Base-by-base conservation (phyloP, 441 rosid species). In the Capsella rubella region DNA sequence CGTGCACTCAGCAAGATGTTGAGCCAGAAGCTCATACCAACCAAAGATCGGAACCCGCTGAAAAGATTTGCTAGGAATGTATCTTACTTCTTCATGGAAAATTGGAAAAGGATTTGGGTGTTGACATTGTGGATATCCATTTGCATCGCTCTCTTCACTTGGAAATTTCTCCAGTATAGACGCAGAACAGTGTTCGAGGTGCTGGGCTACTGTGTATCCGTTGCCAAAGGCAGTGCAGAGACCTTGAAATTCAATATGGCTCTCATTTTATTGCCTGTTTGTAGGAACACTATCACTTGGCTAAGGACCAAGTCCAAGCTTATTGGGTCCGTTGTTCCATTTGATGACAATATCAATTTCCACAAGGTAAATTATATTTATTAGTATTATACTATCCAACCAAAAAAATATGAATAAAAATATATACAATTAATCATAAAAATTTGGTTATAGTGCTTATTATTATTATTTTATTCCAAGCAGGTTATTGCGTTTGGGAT, bases 281-380 rank as follows among this genome's bases (percentile, higher is more conserved):
- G 95, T 57, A 84, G 97, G 74, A 91, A 91, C 46, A 89, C 92
- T 37, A 86, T 89, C 37, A 91, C 95, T 69, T 87, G 91, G 92
- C 85, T 91, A 39, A 80, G 95, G 65, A 85, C 85, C 79, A 83
- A 59, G 43, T 83, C 85, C 18, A 83, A 77, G 81, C 52, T 59
- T 1, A 12, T 80, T 6, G 89, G 89, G 0, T 59, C 32, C 3
- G 58, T 71, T 60, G 75, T 85, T 50, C 91, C 91, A 15, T 87
- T 87, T 51, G 85, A 87, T 72, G 91, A 87, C 64, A 87, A 87
- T 28, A 80, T 87, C 79, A 83, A 83, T 66, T 85, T 87, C 55
- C 90, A 87, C 79, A 85, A 87, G 92, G 96, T 88, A 82, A 2
- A 0, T 11, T 25, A 10, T 10, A 13, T 10, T 8, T 34, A 34